phyloP scores from a whole-genome alignment of 495 filamentous ascomycete genomes.

The Neurospora tetraspora region DNA sequence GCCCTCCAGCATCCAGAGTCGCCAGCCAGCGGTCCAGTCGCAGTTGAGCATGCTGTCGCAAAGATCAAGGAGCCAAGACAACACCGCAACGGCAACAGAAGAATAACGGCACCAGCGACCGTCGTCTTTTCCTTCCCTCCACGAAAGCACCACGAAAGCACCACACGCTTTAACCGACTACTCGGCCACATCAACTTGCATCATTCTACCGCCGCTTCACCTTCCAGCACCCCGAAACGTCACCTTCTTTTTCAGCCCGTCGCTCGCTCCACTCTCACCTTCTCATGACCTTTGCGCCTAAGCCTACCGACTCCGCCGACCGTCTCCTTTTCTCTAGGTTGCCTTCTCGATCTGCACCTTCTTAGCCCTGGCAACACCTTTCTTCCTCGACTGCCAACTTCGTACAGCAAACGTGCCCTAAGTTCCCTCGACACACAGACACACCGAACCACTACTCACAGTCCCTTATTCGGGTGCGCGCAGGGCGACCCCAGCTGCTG shows the following conservation, averaged over 20 bases:
- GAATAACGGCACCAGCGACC: neutral
- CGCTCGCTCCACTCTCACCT: neutral
- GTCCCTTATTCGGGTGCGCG: neutral
- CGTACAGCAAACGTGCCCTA: neutral
- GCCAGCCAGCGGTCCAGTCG: neutral
- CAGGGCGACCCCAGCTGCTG: neutral
- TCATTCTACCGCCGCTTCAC: neutral
- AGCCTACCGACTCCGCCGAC: neutral
- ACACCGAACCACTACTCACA: neutral
- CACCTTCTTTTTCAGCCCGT: neutral
- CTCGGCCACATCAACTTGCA: neutral
- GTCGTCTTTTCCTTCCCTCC: neutral
- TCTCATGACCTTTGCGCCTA: neutral
- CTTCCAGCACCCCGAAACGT: neutral
- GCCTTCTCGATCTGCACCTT: neutral
- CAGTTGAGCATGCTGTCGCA: neutral
- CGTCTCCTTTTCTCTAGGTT: neutral
- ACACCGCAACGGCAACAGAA: neutral
- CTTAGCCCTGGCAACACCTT: neutral
- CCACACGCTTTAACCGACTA: neutral
- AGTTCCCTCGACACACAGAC: neutral
- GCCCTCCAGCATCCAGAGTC: neutral
- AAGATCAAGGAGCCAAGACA: neutral
- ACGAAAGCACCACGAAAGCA: neutral
- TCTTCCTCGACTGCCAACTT: neutral